These are phyloP conservation scores for Penicillium sp. DNA, from an alignment of 2,329 filamentous ascomycete genomes.

Conservation along the genomic window DNA sequence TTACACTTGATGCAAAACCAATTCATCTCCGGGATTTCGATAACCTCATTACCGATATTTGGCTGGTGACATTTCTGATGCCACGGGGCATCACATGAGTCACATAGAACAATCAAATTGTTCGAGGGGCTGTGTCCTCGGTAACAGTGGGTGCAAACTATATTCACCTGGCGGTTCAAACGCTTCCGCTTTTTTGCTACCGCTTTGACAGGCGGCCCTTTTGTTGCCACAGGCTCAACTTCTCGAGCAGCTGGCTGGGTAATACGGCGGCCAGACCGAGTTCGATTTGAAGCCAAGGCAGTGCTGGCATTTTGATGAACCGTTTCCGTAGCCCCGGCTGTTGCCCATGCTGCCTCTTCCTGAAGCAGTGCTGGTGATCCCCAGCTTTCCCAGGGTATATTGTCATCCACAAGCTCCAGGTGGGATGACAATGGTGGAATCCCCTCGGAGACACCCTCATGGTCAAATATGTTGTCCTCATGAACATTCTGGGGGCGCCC, in stretches of 20 bases:
- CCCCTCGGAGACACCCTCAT: neutral
- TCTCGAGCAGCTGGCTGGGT: neutral
- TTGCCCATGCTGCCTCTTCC: neutral
- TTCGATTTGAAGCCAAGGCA: constrained; percentile 1
- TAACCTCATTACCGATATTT: constrained; percentile 66
- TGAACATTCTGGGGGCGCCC: neutral
- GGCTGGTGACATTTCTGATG: constrained; percentile 81
- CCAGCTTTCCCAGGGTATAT: neutral
- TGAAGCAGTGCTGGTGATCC: neutral
- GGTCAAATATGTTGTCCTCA: constrained; percentile 5
- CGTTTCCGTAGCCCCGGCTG: neutral
- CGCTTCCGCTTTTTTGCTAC: constrained; percentile 58
- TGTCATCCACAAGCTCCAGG: neutral
- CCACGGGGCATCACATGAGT: constrained; percentile 76
- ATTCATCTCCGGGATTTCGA: constrained; percentile 64
- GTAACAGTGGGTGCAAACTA: constrained; percentile 69
- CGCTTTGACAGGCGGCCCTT: neutral
- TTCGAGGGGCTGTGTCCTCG: constrained; percentile 68
- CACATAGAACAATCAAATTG: constrained; percentile 84
- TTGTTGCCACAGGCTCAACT: neutral
- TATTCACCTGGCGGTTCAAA: constrained; percentile 46
- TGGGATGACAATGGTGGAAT: neutral
- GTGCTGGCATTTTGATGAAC: neutral
- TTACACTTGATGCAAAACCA: constrained; percentile 71
- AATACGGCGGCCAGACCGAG: constrained; percentile 8